Base-by-base conservation (phyloP, 306 rosid species). In the Vigna unguiculata region DNA sequence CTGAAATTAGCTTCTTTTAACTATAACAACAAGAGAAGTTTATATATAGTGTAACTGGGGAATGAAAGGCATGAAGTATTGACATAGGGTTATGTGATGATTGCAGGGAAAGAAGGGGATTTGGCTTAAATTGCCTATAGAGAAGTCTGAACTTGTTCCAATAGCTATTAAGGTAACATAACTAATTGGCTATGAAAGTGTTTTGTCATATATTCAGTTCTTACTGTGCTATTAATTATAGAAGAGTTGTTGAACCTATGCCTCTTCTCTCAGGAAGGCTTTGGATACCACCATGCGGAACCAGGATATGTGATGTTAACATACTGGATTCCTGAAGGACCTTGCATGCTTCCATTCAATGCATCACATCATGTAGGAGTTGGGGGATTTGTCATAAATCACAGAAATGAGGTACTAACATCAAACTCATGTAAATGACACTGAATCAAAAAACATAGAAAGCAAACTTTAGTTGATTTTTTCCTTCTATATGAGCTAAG, bases 311-410 rank as follows among this genome's bases (percentile, higher is more conserved):
- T 95, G 83, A 95, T 95, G 98, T 72, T 95, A 81, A 95, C 98
- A 16, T 88, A 84, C 72, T 95, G 98, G 98, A 87, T 94, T 76
- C 98, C 98, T 2, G 93, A 95, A 16, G 97, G 95, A 66, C 97
- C 96, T 67, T 87, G 88, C 82, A 83, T 92, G 97, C 97, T 95
- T 82, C 98, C 98, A 25, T 84, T 87, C 9, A 95, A 95, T 75
- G 98, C 98, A 12, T 90, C 98, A 20, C 96, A 95, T 78, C 96
- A 86, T 85, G 98, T 95, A 43, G 98, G 98, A 78, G 83, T 95
- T 63, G 98, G 98, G 15, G 97, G 98, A 81, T 92, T 95, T 41
- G 95, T 92, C 65, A 65, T 91, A 86, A 95, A 88, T 51, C 85
- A 89, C 15, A 79, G 75, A 19, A 84, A 90, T 67, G 96, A 95